Evolutionary conservation across 2,329 filamentous ascomycete species (phyloP), one percentile per base, ranked within the genome.

Genomic region (Colletotrichum salicis): DNA sequence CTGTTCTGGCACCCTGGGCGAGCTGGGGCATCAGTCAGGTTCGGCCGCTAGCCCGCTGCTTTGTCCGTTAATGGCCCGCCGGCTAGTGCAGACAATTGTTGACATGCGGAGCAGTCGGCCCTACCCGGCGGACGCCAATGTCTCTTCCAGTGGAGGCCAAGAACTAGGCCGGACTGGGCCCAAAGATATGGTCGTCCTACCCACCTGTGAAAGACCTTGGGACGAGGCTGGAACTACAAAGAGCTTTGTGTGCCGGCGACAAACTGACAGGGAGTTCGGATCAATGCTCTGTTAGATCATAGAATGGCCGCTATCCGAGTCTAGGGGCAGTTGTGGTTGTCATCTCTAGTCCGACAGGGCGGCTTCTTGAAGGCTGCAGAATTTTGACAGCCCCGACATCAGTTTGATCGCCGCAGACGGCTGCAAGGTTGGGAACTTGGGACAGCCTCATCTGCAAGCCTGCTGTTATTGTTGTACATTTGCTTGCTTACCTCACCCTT

Each of bases 111-210:
- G 55, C 33, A 56, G 41, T 52, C 69, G 55, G 55, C 35, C 65
- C 65, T 61, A 51, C 55, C 59, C 70, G 65, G 59, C 65, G 35
- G 48, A 59, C 27, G 45, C 69, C 52, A 56, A 41, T 68, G 54
- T 37, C 52, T 66, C 64, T 61, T 68, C 35, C 27, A 37, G 24
- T 48, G 29, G 48, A 48, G 12, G 35, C 65, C 69, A 64, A 56
- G 59, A 37, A 48, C 12, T 45, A 55, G 61, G 59, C 54, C 52
- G 48, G 45, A 24, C 45, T 45, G 57, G 64, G 22, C 68, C 31
- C 24, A 27, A 27, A 27, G 48, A 27, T 27, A 15, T 61, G 35
- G 55, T 35, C 31, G 48, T 56, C 58, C 55, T 55, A n/a, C 45
- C 19, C n/a, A 48, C 41, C 27, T 19, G 62, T 48, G 55, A 22